phyloP scores from a whole-genome alignment of 2,329 filamentous ascomycete genomes.

The Periconia macrospinosa region DNA sequence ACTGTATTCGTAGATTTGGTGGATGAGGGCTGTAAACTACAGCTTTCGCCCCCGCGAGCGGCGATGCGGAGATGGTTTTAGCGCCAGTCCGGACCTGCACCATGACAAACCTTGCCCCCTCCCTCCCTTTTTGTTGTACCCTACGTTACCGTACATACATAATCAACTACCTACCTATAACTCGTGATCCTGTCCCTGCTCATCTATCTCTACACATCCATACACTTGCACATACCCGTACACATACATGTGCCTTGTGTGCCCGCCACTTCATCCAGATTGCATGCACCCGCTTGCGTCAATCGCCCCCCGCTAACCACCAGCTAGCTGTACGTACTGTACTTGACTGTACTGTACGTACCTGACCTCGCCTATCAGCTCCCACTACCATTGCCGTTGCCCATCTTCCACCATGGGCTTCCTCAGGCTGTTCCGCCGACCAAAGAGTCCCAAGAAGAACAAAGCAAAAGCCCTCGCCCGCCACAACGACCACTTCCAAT shows the following conservation, averaged over 20 bases:
- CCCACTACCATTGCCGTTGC: slow-evolving; percentile 20
- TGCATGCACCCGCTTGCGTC: background rate
- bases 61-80: slow-evolving; percentile 16
- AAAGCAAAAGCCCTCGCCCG: slow-evolving; percentile 26
- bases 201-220: no score
- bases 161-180: background rate
- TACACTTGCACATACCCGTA: no score
- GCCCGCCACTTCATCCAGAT: slow-evolving; percentile 2
- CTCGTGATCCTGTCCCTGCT: no score
- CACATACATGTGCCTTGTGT: background rate
- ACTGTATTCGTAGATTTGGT: no score
- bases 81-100: slow-evolving; percentile 3
- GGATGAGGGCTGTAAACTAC: no score
- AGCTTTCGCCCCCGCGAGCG: slow-evolving; percentile 24
- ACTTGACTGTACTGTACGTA: slow-evolving; percentile 10
- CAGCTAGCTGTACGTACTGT: no score
- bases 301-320: slow-evolving; percentile 13
- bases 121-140: slow-evolving; percentile 2
- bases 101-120: slow-evolving; percentile 13
- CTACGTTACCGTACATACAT: no score
- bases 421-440: slow-evolving; percentile 52
- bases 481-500: slow-evolving; percentile 26
- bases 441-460: slow-evolving; percentile 47
- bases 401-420: slow-evolving; percentile 48
- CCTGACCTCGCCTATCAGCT: slow-evolving; percentile 17